Conservation (phyloP, 306 rosid genomes). For the Inga laurina region DNA sequence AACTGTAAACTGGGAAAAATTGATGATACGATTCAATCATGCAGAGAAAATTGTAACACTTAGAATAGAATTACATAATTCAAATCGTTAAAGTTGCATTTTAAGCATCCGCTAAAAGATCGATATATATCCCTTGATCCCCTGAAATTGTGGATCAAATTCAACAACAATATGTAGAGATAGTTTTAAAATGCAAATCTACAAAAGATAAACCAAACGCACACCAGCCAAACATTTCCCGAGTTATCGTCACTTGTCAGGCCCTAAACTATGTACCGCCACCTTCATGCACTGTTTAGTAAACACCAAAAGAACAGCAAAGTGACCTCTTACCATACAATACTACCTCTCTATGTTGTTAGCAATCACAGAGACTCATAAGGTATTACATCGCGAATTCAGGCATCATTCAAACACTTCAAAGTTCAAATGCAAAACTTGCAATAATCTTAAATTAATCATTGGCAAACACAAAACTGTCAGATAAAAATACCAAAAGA, state of each 20-base stretch:
- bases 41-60: background rate
- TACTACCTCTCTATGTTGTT: background rate
- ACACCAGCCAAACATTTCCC: background rate
- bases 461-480: background rate
- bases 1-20: background rate
- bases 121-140: background rate
- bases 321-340: background rate
- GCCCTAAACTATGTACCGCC: background rate
- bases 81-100: background rate
- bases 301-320: background rate
- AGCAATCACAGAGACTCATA: background rate
- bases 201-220: background rate
- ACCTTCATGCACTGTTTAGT: background rate
- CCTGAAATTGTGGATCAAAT: background rate
- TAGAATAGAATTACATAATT: background rate
- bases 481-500: background rate
- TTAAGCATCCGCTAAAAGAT: background rate
- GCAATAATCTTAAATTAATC: background rate
- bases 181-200: background rate
- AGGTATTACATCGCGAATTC: background rate
- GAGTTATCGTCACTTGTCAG: background rate
- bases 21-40: background rate
- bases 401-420: background rate
- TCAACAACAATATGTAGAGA: background rate
- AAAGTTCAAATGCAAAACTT: background rate